Evolutionary conservation across 495 filamentous ascomycete genomes (phyloP).

Genomic region (Alectoria sarmentosa): DNA sequence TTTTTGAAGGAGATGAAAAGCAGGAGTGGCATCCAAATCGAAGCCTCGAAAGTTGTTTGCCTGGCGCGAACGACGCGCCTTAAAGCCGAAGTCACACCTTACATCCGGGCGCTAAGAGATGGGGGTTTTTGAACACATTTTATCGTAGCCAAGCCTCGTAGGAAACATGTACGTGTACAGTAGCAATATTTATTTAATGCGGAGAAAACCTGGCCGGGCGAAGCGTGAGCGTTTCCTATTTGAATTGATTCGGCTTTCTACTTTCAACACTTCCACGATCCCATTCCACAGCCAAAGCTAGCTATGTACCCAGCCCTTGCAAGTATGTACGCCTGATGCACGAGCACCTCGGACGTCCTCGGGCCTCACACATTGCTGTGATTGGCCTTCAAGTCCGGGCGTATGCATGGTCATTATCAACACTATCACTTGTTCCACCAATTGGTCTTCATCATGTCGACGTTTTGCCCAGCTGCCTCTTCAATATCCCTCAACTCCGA

Average conservation of each 20-base stretch:
- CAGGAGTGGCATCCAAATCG: not conserved
- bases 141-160: no score
- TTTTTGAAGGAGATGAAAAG: not conserved
- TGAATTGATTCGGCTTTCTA: not conserved
- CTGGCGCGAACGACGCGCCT: constrained; percentile 7
- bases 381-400: not conserved
- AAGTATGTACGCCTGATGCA: constrained; percentile 5
- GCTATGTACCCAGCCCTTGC: not conserved
- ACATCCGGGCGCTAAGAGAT: not conserved
- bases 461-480: not conserved
- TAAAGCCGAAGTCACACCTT: not conserved
- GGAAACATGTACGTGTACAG: no score
- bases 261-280: not conserved
- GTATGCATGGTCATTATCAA: not conserved
- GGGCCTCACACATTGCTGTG: constrained; percentile 1
- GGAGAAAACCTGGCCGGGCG: no score
- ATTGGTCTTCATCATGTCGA: not conserved
- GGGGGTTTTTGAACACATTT: no score
- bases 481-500: no score
- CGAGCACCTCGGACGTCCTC: not conserved
- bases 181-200: no score
- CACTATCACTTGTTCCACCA: constrained; percentile 1
- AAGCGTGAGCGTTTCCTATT: not conserved
- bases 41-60: constrained; percentile 11
- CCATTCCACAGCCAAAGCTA: no score